These are phyloP conservation scores for Tricholoma furcatifolium DNA, from an alignment of 768 basidiomycete species.

Conservation along the genomic window DNA sequence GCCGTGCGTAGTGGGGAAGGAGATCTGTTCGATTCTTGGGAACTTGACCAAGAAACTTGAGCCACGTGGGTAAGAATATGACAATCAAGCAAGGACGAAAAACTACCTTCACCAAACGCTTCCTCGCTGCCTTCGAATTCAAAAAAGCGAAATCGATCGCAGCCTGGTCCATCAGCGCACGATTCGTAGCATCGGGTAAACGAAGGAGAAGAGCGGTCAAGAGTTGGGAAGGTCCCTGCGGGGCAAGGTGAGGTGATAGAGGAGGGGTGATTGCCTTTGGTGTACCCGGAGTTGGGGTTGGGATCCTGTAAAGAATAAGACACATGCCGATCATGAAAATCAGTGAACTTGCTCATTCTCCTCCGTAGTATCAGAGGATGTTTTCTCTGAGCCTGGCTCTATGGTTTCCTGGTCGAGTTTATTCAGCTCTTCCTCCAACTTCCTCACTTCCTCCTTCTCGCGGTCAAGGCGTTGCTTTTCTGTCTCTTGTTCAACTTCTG, in stretches of 20 bases:
- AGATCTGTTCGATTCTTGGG: slow-evolving; percentile 89
- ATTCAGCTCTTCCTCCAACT: slow-evolving; percentile 77
- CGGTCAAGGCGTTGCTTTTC: slow-evolving; percentile 50
- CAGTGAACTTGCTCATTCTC: slow-evolving; percentile 40
- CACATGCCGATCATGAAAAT: slow-evolving; percentile 17
- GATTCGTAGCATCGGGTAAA: slow-evolving; percentile 92
- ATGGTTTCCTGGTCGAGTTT: slow-evolving; percentile 42
- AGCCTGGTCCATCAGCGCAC: slow-evolving; percentile 85
- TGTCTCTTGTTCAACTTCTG: slow-evolving; percentile 49
- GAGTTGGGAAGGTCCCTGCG: slow-evolving; percentile 91
- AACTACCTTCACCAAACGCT: slow-evolving; percentile 79
- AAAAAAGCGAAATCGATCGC: slow-evolving; percentile 96
- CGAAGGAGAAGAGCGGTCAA: slow-evolving; percentile 88
- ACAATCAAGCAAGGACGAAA: slow-evolving; percentile 1
- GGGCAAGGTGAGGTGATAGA: slow-evolving; percentile 67
- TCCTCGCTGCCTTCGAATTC: slow-evolving; percentile 95
- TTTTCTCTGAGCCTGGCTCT: slow-evolving; percentile 7
- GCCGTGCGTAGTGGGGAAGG: slow-evolving; percentile 87
- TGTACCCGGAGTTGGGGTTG: slow-evolving; percentile 69
- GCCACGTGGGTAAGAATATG: not conserved
- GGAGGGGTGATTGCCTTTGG: slow-evolving; percentile 62
- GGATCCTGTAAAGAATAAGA: slow-evolving; percentile 27
- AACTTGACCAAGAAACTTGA: slow-evolving; percentile 75
- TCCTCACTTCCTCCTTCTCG: slow-evolving; percentile 69
- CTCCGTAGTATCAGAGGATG: slow-evolving; percentile 24